Base-by-base conservation (phyloP, 352 stramenopile species). In the Globisporangium sylvaticum region DNA sequence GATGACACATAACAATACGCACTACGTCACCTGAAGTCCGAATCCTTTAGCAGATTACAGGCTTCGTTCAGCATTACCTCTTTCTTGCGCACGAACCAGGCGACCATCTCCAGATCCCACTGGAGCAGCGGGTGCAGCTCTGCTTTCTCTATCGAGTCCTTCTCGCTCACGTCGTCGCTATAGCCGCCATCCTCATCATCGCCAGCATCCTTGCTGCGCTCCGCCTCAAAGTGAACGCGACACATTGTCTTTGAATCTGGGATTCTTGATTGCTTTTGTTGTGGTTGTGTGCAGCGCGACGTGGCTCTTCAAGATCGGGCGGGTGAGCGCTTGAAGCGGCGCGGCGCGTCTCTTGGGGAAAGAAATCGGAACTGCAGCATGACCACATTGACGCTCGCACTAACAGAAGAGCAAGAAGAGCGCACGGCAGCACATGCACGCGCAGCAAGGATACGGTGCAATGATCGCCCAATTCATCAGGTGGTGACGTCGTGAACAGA, bases 51-150 rank as follows among this genome's bases (percentile, higher is more conserved):
- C 39, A 22, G 0, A 44, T 22, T 9, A 20, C 39, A 48, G 6
- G 39, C 39, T 22, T 48, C 8, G 12, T 42, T 3, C 34, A 15
- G 37, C 37, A 6, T n/a, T 25, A 87, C 82, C 72, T 86, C 68
- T 71, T 76, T 80, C 48, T 70, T 62, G 15, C 61, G 64, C 39
- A 78, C 71, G 25, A 87, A 15, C 74, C 76, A 84, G 0, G 48
- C 18, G 34, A 91, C 66, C 9, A 66, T 64, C 5, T 64, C 61
- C 44, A 91, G 67, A 29, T 91, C 83, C 69, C 77, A 89, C 71
- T 90, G 76, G 22, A 91, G 54, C 54, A 89, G 48, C 20, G 78
- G 81, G 55, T 84, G 81, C 44, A 89, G 64, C 29, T 24, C 18
- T 1, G 18, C 22, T 50, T 50, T 52, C 22, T 24, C 15, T 3